Conservation (phyloP, 441 rosid species). For the Jatropha podagrica region DNA sequence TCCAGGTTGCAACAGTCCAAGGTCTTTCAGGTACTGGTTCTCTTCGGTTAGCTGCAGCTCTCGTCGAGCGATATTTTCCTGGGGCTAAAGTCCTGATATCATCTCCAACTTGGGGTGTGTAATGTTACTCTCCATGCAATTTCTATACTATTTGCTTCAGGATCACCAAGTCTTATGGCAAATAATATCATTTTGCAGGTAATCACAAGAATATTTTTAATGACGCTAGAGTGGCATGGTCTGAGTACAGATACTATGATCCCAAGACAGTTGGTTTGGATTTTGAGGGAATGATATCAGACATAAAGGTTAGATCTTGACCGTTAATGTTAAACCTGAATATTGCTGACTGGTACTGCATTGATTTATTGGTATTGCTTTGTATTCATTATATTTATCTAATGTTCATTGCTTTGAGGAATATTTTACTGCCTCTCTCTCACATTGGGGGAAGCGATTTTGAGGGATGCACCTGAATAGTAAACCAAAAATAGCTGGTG, state of each 20-base stretch:
- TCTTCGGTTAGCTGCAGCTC: constrained; percentile 87
- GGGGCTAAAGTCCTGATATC: constrained; percentile 89
- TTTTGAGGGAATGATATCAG: constrained; percentile 94
- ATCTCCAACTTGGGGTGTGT: constrained; percentile 90
- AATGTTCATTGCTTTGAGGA: neutral
- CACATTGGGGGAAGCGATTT: neutral
- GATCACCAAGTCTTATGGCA: constrained; percentile 9
- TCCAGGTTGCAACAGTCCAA: constrained; percentile 93
- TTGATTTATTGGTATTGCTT: neutral
- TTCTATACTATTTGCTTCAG: neutral
- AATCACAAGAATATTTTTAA: constrained; percentile 96
- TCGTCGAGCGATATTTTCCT: constrained; percentile 86
- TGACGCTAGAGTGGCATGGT: constrained; percentile 96
- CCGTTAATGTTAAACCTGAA: constrained; percentile 3
- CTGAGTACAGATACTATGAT: constrained; percentile 91
- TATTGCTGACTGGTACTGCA: neutral
- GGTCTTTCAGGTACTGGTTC: constrained; percentile 99
- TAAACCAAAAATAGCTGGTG: neutral
- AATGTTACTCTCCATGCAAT: constrained; percentile 14
- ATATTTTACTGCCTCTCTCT: neutral
- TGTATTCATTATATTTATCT: neutral
- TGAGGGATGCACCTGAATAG: neutral
- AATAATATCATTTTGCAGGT: constrained; percentile 47
- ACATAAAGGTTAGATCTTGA: constrained; percentile 61
- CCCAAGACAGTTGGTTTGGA: constrained; percentile 97